Base-by-base conservation (phyloP, 306 rosid genomes). In the Dryas drummondii region DNA sequence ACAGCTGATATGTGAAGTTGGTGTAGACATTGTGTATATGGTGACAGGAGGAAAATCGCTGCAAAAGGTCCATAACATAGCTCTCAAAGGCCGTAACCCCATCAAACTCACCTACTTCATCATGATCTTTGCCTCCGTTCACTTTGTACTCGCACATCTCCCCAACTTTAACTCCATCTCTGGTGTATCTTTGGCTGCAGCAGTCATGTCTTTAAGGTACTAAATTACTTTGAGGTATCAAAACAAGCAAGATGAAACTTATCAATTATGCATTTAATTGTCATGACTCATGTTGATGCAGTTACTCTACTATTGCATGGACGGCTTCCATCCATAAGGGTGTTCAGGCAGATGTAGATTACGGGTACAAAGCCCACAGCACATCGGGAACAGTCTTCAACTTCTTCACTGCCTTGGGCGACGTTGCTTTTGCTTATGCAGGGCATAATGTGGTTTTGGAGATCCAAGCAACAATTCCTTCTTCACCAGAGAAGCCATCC, bases 381-480 rank as follows among this genome's bases (percentile, higher is more conserved):
- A 80, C 74, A 22, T 0, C 87, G 15, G 93, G 87, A 69, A 83
- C 68, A 14, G 77, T 86, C 0, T 86, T 90, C 27, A 62, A 73
- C 59, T 90, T 88, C 84, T 86, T 88, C 56, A 82, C 15, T 46
- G 96, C 93, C 10, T 84, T 88, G 47, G 96, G 96, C 0, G 87
- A 83, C 7, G 85, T 88, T 8, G 96, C 91, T 44, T 90, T 88
- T 76, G 96, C 96, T 2, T 91, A 83, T 59, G 93, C 91, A 1
- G 93, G 91, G 46, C 93, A 91, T 81, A 87, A 88, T 37, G 96
- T 88, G 68, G 93, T 84, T 48, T 37, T 91, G 61, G 96, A 91
- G 76, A 91, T 91, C 72, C 93, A 91, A 69, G 93, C 93, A 71
- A 91, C 96, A 49, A 85, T 91, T 65, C 93, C 91, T 12, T 91